Evolutionary conservation across 2,329 filamentous ascomycete genomes (phyloP).

Genomic region (Byssochlamys sp.): DNA sequence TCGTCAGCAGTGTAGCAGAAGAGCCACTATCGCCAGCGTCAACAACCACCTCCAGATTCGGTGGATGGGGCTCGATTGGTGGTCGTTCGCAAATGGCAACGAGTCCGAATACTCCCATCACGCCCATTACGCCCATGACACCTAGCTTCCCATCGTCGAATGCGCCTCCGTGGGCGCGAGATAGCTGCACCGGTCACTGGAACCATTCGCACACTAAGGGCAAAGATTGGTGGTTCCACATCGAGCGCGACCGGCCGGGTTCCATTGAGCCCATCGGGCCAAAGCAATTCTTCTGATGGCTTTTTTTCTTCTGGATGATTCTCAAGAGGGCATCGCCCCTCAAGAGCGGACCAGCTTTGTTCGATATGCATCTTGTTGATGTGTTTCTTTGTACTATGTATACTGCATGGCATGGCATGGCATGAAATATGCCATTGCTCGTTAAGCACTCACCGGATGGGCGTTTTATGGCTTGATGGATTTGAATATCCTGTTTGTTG

Average conservation of each 20-base stretch:
- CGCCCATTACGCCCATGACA: conserved; percentile 22
- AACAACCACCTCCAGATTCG: conserved; percentile 21
- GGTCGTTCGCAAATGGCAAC: conserved; percentile 21
- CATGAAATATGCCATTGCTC: neutral
- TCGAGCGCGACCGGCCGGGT: conserved; percentile 32
- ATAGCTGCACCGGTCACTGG: conserved; percentile 37
- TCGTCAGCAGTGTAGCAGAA: conserved; percentile 14
- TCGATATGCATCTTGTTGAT: neutral
- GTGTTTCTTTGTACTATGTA: neutral
- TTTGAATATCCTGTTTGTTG: neutral
- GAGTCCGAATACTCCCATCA: conserved; percentile 22
- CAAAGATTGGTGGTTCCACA: conserved; percentile 38
- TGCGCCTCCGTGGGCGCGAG: conserved; percentile 30
- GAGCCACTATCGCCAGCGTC: conserved; percentile 24
- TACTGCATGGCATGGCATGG: neutral
- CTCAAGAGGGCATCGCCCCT: neutral
- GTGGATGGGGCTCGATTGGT: conserved; percentile 25
- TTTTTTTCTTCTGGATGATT: neutral
- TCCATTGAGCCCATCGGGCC: conserved; percentile 23
- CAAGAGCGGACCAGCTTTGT: neutral
- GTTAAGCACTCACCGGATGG: neutral
- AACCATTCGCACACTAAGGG: conserved; percentile 31
- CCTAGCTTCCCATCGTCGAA: conserved; percentile 17
- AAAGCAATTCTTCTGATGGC: conserved; percentile 25
- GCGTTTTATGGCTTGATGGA: neutral